phyloP scores from a whole-genome alignment of 495 filamentous ascomycete species.

The Daldinia grandis region DNA sequence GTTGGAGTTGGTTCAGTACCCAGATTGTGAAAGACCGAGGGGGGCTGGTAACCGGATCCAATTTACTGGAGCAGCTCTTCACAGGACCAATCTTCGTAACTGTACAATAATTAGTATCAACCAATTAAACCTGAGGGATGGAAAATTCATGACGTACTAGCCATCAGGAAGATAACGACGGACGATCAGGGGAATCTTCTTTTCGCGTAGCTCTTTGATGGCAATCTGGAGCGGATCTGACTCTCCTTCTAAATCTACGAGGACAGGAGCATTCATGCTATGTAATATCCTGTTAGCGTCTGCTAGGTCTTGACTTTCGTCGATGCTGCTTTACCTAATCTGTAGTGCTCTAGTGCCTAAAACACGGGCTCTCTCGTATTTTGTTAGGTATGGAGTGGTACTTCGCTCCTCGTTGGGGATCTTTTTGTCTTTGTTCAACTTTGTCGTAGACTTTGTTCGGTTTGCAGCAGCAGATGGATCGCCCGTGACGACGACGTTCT shows the following conservation, averaged over 20 bases:
- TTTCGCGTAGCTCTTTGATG: constrained; percentile 94
- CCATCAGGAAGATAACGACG: constrained; percentile 95
- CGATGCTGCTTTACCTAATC: constrained; percentile 75
- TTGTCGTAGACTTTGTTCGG: constrained; percentile 52
- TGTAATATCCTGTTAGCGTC: constrained; percentile 19
- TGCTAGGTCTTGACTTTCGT: not conserved
- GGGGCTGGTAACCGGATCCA: not conserved
- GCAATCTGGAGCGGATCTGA: constrained; percentile 98
- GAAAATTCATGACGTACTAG: constrained; percentile 70
- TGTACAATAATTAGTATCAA: constrained; percentile 49
- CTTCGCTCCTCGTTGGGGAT: constrained; percentile 86
- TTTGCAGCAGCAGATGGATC: constrained; percentile 77
- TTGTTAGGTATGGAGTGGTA: constrained; percentile 99
- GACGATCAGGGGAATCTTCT: constrained; percentile 97
- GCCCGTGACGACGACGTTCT: constrained; percentile 73
- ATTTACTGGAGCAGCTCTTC: constrained; percentile 79
- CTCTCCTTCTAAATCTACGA: constrained; percentile 96
- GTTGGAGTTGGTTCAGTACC: not conserved
- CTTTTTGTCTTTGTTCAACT: constrained; percentile 82
- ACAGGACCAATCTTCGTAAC: constrained; percentile 99
- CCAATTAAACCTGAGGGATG: not conserved
- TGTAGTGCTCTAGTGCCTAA: constrained; percentile 92
- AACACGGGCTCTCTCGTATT: constrained; percentile 94
- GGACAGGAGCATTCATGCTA: constrained; percentile 97
- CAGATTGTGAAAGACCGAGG: not conserved